Evolutionary conservation across 139 green algal species (phyloP).

Genomic region (Picochlorum sp.): DNA sequence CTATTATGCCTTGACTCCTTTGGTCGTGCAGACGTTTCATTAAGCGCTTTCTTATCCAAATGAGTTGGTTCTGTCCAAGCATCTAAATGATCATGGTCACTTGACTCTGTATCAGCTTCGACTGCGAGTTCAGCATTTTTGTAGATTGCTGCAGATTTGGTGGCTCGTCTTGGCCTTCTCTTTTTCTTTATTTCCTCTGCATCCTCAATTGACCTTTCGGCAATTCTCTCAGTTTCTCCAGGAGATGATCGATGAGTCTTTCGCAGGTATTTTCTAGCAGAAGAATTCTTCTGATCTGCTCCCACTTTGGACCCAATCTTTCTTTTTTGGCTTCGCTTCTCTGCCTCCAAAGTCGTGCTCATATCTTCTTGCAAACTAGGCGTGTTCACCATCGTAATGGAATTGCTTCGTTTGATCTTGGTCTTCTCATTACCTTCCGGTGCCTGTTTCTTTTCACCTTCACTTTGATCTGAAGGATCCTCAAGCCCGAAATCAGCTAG

Average conservation of each 20-base stretch:
- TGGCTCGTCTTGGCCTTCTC: conserved; percentile 1
- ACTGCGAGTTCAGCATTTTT: conserved; percentile 16
- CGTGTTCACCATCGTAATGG: neutral
- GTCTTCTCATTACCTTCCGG: neutral
- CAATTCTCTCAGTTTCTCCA: neutral
- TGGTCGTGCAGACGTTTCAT: neutral
- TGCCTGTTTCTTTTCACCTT: neutral
- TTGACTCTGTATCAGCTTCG: conserved; percentile 2
- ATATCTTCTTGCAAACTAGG: neutral
- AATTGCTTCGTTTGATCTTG: neutral
- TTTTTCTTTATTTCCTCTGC: neutral
- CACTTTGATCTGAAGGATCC: neutral
- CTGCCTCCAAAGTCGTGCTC: neutral
- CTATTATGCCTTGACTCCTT: neutral
- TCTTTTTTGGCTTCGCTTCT: neutral
- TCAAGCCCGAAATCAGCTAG: neutral
- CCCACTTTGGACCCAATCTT: neutral
- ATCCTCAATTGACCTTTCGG: neutral
- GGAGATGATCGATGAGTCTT: neutral
- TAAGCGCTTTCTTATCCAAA: neutral
- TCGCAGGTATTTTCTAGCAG: neutral
- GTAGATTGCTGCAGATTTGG: conserved; percentile 8
- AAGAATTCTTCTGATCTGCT: neutral
- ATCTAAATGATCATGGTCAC: neutral
- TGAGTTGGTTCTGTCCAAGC: neutral